These are phyloP conservation scores for Sporodiniella umbellata DNA, from an alignment of 371 early-diverging fungal genomes.

Conservation along the genomic window DNA sequence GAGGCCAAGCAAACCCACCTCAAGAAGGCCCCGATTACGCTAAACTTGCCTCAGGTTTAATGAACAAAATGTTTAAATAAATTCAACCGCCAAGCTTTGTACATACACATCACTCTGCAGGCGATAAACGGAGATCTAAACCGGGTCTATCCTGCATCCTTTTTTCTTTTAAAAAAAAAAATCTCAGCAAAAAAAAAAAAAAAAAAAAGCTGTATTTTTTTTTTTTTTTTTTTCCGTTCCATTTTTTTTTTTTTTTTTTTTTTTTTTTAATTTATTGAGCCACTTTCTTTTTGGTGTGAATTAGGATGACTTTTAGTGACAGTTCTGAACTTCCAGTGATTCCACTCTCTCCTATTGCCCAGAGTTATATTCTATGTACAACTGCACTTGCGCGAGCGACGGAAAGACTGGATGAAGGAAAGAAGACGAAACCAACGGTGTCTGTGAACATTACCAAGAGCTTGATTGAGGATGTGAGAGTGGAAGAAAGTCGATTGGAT, in stretches of 20 bases:
- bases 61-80: constrained; percentile 16
- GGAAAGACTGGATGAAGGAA: constrained; percentile 23
- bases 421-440: constrained; percentile 17
- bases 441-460: constrained; percentile 11
- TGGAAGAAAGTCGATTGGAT: constrained; percentile 37
- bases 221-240: neutral
- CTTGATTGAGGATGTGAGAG: constrained; percentile 12
- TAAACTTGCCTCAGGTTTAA: constrained; percentile 10
- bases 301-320: neutral
- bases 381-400: constrained; percentile 20
- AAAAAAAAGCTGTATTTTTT: neutral
- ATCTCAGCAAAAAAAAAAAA: neutral
- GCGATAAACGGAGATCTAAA: too few species aligned
- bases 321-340: constrained; percentile 20
- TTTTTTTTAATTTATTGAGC: neutral
- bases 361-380: constrained; percentile 16
- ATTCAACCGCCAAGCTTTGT: too few species aligned
- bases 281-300: neutral
- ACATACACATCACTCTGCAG: too few species aligned
- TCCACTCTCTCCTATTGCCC: constrained; percentile 25
- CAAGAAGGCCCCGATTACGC: constrained; percentile 8
- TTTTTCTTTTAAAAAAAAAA: neutral
- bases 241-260: neutral
- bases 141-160: neutral
- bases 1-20: constrained; percentile 8